Evolutionary conservation across 805 yeast species (phyloP).

Genomic region (Nadsonia fulvescens): DNA sequence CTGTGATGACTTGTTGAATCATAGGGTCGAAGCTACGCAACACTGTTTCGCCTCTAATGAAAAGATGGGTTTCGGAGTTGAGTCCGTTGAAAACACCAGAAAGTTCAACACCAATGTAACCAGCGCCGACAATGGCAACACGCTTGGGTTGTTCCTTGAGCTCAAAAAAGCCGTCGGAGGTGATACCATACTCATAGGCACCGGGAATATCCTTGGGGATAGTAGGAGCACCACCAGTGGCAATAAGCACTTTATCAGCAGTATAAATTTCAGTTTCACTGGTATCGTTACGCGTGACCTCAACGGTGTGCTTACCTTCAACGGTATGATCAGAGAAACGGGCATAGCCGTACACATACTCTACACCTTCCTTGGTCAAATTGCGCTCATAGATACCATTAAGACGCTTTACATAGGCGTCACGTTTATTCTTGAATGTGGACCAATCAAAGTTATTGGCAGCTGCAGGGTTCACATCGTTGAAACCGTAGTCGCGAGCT

Average conservation of each 20-base stretch:
- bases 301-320: constrained; percentile 28
- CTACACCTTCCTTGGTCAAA: constrained; percentile 76
- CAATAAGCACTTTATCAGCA: constrained; percentile 71
- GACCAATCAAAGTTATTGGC: constrained; percentile 66
- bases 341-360: constrained; percentile 74
- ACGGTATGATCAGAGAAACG: constrained; percentile 44
- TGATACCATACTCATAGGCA: constrained; percentile 61
- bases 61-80: constrained; percentile 70
- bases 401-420: constrained; percentile 71
- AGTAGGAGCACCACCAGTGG: constrained; percentile 82
- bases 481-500: constrained; percentile 71
- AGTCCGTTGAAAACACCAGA: constrained; percentile 87
- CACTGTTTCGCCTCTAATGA: constrained; percentile 83
- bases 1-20: constrained; percentile 64
- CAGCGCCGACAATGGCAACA: constrained; percentile 94
- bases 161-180: constrained; percentile 82
- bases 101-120: constrained; percentile 90
- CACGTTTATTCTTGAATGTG: constrained; percentile 68
- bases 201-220: constrained; percentile 62
- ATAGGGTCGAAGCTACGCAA: constrained; percentile 73
- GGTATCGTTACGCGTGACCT: constrained; percentile 54
- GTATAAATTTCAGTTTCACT: constrained; percentile 35
- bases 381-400: constrained; percentile 90
- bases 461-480: constrained; percentile 32
- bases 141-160: constrained; percentile 70